phyloP scores from a whole-genome alignment of 345 rosid species.

The Chamaenerion angustifolium region DNA sequence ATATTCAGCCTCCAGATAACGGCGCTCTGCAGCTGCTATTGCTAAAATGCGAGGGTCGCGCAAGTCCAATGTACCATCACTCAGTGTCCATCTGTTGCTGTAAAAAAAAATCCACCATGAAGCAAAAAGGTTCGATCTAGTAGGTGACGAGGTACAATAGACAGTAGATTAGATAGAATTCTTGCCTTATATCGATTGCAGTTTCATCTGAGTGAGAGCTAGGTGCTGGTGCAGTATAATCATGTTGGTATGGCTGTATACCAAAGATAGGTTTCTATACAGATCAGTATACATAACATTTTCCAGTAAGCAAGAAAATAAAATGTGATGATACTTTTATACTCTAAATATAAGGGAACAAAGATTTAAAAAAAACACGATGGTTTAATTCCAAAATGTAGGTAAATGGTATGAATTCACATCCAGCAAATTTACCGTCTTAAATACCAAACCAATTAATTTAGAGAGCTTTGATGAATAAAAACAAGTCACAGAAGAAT shows the following conservation, averaged over 20 bases:
- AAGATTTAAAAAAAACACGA: too few relatives aligned
- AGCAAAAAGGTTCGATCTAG: background rate
- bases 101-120: background rate
- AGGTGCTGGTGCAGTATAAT: slow-evolving; percentile 72
- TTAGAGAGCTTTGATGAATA: too few relatives aligned
- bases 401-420: too few relatives aligned
- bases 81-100: slow-evolving; percentile 70
- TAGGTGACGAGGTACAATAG: background rate
- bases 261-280: slow-evolving; percentile 5
- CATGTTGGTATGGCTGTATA: slow-evolving; percentile 69
- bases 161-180: background rate
- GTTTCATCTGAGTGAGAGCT: slow-evolving; percentile 44
- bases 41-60: slow-evolving; percentile 78
- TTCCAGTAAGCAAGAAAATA: background rate
- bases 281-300: slow-evolving; percentile 6
- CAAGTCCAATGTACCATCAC: slow-evolving; percentile 68
- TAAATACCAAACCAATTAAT: too few relatives aligned
- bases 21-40: slow-evolving; percentile 87
- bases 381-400: too few relatives aligned
- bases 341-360: too few relatives aligned
- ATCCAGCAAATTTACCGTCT: too few relatives aligned
- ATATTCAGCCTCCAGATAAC: slow-evolving; percentile 77
- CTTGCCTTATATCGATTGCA: slow-evolving; percentile 74
- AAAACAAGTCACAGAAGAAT: too few relatives aligned
- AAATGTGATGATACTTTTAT: background rate